Percentiles rank a stretch among this genome's conserved stretches.
phyloP scores from a whole-genome alignment of 208 protist genomes.

The Wallacemonas rigidus region DNA sequence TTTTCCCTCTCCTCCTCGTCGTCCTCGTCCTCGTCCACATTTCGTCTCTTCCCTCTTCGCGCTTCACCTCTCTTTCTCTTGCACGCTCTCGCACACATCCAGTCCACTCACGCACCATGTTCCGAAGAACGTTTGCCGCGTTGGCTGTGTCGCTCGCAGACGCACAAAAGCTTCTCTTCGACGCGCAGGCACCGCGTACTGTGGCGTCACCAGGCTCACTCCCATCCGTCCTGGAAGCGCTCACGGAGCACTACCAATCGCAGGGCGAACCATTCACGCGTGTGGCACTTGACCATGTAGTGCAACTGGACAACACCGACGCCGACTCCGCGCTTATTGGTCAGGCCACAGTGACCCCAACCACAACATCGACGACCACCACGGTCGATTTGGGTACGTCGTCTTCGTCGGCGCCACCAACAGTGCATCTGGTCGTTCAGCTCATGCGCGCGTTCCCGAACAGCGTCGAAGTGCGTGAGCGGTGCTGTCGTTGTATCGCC shows the following conservation, averaged over 20 bases:
- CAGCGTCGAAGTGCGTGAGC: constrained; percentile 54
- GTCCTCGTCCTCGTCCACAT: no score
- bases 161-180: constrained; percentile 44
- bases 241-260: constrained; percentile 34
- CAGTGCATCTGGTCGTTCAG: constrained; percentile 47
- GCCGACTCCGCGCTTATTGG: constrained; percentile 57
- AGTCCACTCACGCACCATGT: constrained; percentile 19
- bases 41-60: neutral
- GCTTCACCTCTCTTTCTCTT: constrained; percentile 3
- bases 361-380: neutral
- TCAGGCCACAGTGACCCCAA: constrained; percentile 11
- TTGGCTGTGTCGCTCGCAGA: constrained; percentile 39
- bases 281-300: constrained; percentile 42
- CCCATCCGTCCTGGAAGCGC: constrained; percentile 28
- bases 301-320: constrained; percentile 63
- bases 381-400: neutral
- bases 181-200: constrained; percentile 18
- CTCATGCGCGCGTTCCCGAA: constrained; percentile 60
- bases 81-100: neutral
- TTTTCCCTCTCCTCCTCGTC: no score
- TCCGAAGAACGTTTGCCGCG: constrained; percentile 27
- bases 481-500: constrained; percentile 79
- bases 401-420: neutral
- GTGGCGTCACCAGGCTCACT: constrained; percentile 21
- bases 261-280: constrained; percentile 37